These are phyloP conservation scores for Annulohypoxylon nitens DNA, from an alignment of 495 filamentous ascomycete species.

Conservation along the genomic window DNA sequence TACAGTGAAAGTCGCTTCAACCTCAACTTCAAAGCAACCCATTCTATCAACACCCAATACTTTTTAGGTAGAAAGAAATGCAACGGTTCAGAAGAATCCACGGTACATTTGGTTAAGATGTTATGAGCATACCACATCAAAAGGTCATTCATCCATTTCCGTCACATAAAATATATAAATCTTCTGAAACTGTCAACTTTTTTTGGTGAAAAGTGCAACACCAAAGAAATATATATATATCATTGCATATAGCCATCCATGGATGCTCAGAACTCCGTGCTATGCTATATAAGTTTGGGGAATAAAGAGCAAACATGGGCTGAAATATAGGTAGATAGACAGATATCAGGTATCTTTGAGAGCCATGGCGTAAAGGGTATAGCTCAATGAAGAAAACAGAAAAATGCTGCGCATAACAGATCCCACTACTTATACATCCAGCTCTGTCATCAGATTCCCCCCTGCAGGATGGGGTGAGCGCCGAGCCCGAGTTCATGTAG, in stretches of 20 bases:
- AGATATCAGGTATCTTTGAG: slow-evolving; percentile 23
- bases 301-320: slow-evolving; percentile 3
- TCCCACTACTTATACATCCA: slow-evolving; percentile 31
- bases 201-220: background rate
- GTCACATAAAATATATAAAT: background rate
- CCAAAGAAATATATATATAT: slow-evolving; percentile 14
- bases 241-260: slow-evolving; percentile 13
- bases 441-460: slow-evolving; percentile 7
- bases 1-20: no score
- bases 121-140: background rate
- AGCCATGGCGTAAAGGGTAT: background rate
- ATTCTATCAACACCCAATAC: no score
- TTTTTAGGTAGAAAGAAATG: background rate
- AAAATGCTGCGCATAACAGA: slow-evolving; percentile 16
- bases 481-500: slow-evolving; percentile 4
- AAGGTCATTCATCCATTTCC: slow-evolving; percentile 1
- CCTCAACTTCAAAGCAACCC: no score
- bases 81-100: background rate
- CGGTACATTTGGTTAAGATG: background rate
- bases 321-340: slow-evolving; percentile 9
- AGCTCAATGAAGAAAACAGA: background rate
- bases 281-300: slow-evolving; percentile 28
- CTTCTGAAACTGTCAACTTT: background rate
- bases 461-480: background rate
- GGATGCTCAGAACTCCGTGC: slow-evolving; percentile 42